Base-by-base conservation (phyloP, 192 early-diverging fungal species). In the Martensiomyces pterosporus region DNA sequence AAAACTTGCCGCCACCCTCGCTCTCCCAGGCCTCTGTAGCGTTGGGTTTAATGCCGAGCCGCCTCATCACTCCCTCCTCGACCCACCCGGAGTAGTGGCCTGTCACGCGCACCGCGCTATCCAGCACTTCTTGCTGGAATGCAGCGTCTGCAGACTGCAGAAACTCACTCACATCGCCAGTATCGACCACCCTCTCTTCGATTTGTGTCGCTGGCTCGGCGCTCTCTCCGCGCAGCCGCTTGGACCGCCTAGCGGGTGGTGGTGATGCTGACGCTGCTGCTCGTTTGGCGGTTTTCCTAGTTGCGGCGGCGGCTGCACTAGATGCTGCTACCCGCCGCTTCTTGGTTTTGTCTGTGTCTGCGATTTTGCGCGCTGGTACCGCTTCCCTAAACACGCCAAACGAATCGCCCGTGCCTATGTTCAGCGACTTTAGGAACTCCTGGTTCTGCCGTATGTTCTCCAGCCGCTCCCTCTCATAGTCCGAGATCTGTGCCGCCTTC, bases 1-100 rank as follows among this genome's bases (percentile, higher is more conserved):
- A 83, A 48, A 83, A 89, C 18, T 72, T 79, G 25, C 83, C 86
- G 23, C 86, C 86, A 17, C 85, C 86, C 35, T 89, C 80, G 43
- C 78, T 80, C 35, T 89, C 85, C 85, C 86, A 89, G 19, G 81
- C 81, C 27, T 81, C 81, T 4, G 75, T 50, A 3, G 84, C 82
- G 40, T 64, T 76, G 25, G 56, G 47, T 16, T 78, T 77, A 39
- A 89, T 77, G 2, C 76, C 74, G 40, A 87, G 70, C 38, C 76
- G 83, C 33, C 65, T 50, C 46, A 84, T 79, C 9, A 80, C 64
- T 0, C 58, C 79, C 0, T 57, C 57, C 33, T 82, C 80, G 19
- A 85, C 53, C 84, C 85, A 89, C 9, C 85, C 80, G 14, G 51
- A 63, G 35, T 80, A 89, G 39, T 86, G 85, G 0, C 82, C 84